A percentile compares a stretch with the other conserved stretches of the same genome.
These are phyloP conservation scores for Peronospora tabacina DNA, from an alignment of 352 stramenopile species.

Conservation along the genomic window DNA sequence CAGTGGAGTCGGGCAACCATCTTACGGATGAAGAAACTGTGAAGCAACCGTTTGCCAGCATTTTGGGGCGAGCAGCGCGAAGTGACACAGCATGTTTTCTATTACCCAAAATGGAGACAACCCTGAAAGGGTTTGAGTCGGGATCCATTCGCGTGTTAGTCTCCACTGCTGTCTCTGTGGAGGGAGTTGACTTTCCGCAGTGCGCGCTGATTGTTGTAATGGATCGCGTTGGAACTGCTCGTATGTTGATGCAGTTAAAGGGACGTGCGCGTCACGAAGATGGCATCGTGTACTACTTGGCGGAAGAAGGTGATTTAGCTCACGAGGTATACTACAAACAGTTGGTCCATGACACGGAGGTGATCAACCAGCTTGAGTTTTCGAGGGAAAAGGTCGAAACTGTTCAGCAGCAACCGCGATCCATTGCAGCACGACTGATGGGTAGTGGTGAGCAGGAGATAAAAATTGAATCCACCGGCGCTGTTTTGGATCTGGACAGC, in stretches of 20 bases:
- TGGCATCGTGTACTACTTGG: slow-evolving; percentile 70
- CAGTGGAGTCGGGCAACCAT: slow-evolving; percentile 12
- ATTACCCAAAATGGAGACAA: slow-evolving; percentile 51
- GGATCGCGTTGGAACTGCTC: slow-evolving; percentile 43
- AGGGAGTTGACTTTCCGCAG: slow-evolving; percentile 75
- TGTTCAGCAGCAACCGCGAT: slow-evolving; percentile 48
- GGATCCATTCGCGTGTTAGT: slow-evolving; percentile 51
- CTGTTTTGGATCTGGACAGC: slow-evolving; percentile 65
- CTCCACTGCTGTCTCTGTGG: slow-evolving; percentile 68
- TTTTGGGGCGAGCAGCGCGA: slow-evolving; percentile 46
- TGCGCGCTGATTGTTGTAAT: slow-evolving; percentile 62
- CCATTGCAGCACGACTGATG: slow-evolving; percentile 36
- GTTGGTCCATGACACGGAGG: slow-evolving; percentile 34
- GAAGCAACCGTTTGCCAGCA: slow-evolving; percentile 42
- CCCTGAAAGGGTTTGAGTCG: slow-evolving; percentile 46
- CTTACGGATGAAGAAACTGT: slow-evolving; percentile 5
- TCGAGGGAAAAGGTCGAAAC: slow-evolving; percentile 54
- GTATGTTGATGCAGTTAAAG: slow-evolving; percentile 66
- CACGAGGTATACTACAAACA: slow-evolving; percentile 44
- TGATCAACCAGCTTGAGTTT: slow-evolving; percentile 63
- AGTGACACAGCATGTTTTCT: slow-evolving; percentile 55
- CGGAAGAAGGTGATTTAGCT: slow-evolving; percentile 38
- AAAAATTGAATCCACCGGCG: slow-evolving; percentile 45
- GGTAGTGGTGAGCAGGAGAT: slow-evolving; percentile 31
- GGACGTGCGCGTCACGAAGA: slow-evolving; percentile 68